Evolutionary conservation across 2,329 filamentous ascomycete genomes (phyloP), one percentile per base, ranked within the genome.

Genomic region (Stagonosporopsis cucurbitacearum): DNA sequence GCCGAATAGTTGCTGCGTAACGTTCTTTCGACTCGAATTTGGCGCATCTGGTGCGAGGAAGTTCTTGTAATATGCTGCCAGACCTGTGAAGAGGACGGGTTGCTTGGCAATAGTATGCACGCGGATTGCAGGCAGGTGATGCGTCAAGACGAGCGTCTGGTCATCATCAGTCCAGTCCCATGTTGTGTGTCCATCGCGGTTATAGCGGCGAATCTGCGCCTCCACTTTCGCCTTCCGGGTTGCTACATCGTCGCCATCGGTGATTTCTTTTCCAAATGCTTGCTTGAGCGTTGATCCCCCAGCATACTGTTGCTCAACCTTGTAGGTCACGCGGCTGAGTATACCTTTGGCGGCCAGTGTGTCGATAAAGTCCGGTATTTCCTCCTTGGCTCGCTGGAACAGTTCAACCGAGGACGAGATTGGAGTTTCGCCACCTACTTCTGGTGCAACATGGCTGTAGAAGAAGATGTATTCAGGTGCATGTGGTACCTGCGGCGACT

Each of bases 41-140:
- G 23, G 39, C 39, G 39, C 39, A 15, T 26, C 22, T 1, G 39
- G 39, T 13, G 39, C 39, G 11, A 42, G 20, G 22, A 42, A 42
- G 22, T 42, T 42, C 23, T 42, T 42, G 23, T 42, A 42, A 23
- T 42, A 42, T 22, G 39, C 39, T 17, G 39, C 39, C 39, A 42
- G 22, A 3, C 39, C 39, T 3, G 39, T 42, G 39, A 42, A 42
- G 9, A 42, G 39, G 17, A 23, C 12, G 22, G 39, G 39, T 15
- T 26, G 39, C n/a, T 42, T 42, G 23, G 39, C 28, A 7, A 26
- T 42, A 3, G 39, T 22, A 28, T 42, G 39, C 15, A 26, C 22
- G 13, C 39, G 39, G 7, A 42, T 42, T 2, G 39, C 39, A 13
- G 39, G 39, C n/a, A 42, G 15, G 23, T 26, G 39, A 17, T 42